Evolutionary conservation across 768 basidiomycete genomes (phyloP).

Genomic region (Kwoniella europaea): DNA sequence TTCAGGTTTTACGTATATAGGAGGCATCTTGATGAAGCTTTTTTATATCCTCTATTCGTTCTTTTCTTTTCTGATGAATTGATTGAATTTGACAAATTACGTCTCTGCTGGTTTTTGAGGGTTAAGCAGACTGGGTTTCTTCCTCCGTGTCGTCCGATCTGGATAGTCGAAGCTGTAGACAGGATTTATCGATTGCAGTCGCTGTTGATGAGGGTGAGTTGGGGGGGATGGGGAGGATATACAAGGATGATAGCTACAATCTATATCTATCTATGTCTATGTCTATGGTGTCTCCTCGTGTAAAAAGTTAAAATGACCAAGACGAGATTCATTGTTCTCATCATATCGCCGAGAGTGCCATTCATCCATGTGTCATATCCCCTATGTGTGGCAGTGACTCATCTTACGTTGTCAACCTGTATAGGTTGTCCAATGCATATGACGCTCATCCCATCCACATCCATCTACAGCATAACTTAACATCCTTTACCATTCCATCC

Average conservation of each 20-base stretch:
- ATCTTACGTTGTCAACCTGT: background rate
- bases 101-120: background rate
- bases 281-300: background rate
- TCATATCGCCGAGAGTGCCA: background rate
- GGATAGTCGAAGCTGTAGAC: conserved; percentile 13
- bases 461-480: background rate
- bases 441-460: conserved; percentile 12
- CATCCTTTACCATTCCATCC: background rate
- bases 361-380: background rate
- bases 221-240: background rate
- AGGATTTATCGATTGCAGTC: conserved; percentile 39
- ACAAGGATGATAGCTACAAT: background rate
- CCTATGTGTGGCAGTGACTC: background rate
- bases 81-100: background rate
- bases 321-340: conserved; percentile 1
- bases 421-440: background rate
- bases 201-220: conserved; percentile 20
- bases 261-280: background rate
- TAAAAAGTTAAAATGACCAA: conserved; percentile 6
- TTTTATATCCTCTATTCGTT: conserved; percentile 7
- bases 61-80: background rate
- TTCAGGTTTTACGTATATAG: conserved; percentile 57
- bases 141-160: conserved; percentile 25
- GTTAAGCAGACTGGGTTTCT: conserved; percentile 30
- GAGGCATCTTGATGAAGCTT: conserved; percentile 45